phyloP scores from a whole-genome alignment of 768 basidiomycete genomes.

The Pholiota conissans region DNA sequence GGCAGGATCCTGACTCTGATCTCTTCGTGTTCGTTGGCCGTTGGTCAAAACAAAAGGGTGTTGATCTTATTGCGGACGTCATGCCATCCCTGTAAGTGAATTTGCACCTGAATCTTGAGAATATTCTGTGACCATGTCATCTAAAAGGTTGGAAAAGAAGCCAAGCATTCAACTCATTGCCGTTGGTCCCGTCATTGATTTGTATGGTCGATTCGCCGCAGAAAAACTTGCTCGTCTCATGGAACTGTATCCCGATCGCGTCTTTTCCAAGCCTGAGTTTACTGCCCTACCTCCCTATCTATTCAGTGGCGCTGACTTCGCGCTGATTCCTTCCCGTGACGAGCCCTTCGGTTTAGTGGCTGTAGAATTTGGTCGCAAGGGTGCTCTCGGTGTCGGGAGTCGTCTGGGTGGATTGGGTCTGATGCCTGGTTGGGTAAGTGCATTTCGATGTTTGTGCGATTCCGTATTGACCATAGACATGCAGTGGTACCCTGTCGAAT shows the following conservation, averaged over 20 bases:
- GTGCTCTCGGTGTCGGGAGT: conserved; percentile 93
- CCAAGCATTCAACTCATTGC: conserved; percentile 83
- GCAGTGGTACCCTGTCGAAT: conserved; percentile 97
- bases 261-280: conserved; percentile 96
- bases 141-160: conserved; percentile 74
- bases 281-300: conserved; percentile 91
- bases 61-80: conserved; percentile 95
- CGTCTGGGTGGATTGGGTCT: conserved; percentile 92
- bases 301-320: conserved; percentile 95
- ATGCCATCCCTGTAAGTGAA: conserved; percentile 65
- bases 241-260: conserved; percentile 93
- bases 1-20: conserved; percentile 87
- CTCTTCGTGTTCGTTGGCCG: conserved; percentile 96
- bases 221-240: conserved; percentile 91
- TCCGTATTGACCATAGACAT: not conserved
- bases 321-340: conserved; percentile 92
- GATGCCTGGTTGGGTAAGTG: conserved; percentile 95
- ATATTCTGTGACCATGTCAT: too few species aligned
- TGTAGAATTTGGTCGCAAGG: conserved; percentile 95
- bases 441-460: conserved; percentile 3
- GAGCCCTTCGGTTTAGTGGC: conserved; percentile 96
- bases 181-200: conserved; percentile 93
- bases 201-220: conserved; percentile 94
- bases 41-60: conserved; percentile 98
- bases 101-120: too few species aligned